These are phyloP conservation scores for Arabidopsis suecica DNA, from an alignment of 345 rosid species.

Conservation along the genomic window DNA sequence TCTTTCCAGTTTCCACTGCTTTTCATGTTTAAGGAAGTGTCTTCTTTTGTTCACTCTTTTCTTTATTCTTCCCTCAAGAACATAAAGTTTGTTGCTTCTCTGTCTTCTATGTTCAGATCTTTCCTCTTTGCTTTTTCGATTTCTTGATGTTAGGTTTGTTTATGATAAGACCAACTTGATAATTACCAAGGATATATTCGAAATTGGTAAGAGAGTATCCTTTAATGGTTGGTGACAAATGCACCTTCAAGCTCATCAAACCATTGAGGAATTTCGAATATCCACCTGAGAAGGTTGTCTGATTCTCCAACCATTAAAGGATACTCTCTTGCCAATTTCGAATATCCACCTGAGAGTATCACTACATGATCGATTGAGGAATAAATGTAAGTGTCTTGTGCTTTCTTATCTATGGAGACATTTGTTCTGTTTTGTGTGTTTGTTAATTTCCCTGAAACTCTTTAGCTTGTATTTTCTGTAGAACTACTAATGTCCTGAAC, in stretches of 20 bases:
- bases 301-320: too few species aligned
- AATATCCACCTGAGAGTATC: neutral
- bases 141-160: neutral
- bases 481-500: neutral
- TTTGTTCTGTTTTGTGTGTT: constrained; percentile 2
- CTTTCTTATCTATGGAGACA: constrained; percentile 14
- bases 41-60: constrained; percentile 13
- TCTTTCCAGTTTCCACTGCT: neutral
- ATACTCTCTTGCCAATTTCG: too few species aligned
- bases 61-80: neutral
- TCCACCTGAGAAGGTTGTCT: too few species aligned
- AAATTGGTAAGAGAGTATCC: constrained; percentile 33
- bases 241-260: constrained; percentile 35
- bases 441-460: neutral
- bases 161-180: neutral
- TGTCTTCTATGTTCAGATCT: constrained; percentile 13
- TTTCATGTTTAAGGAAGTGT: neutral
- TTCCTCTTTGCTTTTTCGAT: neutral
- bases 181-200: constrained; percentile 6
- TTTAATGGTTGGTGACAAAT: constrained; percentile 11
- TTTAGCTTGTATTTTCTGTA: neutral
- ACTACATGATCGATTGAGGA: neutral
- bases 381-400: constrained; percentile 11
- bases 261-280: neutral
- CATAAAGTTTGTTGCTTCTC: constrained; percentile 11